These are phyloP conservation scores for Macrotyloma uniflorum DNA, from an alignment of 306 rosid species.

Conservation along the genomic window DNA sequence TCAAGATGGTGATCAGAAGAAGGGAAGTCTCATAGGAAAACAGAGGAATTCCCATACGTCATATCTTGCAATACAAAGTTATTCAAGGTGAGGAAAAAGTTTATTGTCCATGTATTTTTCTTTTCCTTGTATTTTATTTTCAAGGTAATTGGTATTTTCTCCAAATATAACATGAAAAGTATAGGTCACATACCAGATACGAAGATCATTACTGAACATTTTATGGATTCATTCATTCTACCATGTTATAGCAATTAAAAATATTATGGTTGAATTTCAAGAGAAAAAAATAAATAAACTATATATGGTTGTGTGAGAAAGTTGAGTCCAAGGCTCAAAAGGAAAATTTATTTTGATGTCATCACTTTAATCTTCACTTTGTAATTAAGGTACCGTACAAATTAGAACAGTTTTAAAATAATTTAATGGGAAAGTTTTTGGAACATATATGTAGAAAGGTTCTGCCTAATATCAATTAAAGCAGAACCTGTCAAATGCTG, in stretches of 20 bases:
- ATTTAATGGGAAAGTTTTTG: slow-evolving; percentile 34
- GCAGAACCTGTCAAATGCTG: slow-evolving; percentile 40
- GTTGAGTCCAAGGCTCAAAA: slow-evolving; percentile 17
- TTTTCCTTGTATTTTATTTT: slow-evolving; percentile 19
- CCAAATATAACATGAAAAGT: too few species aligned
- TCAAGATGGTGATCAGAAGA: slow-evolving; percentile 31
- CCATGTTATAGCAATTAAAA: background rate
- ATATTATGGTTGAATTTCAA: too few species aligned
- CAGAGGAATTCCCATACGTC: slow-evolving; percentile 24
- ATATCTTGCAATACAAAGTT: slow-evolving; percentile 20
- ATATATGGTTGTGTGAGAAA: slow-evolving; percentile 21
- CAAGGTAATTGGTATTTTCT: slow-evolving; percentile 21
- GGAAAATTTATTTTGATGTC: slow-evolving; percentile 11
- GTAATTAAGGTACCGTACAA: background rate
- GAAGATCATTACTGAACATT: too few species aligned
- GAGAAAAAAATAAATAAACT: background rate
- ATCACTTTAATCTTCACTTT: slow-evolving; percentile 31
- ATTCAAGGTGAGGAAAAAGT: slow-evolving; percentile 42
- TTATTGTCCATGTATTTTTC: background rate
- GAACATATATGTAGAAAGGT: slow-evolving; percentile 30
- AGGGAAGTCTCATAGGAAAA: slow-evolving; percentile 12
- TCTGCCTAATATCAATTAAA: slow-evolving; percentile 34
- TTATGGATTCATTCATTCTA: slow-evolving; percentile 9
- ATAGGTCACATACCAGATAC: too few species aligned
- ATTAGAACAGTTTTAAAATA: slow-evolving; percentile 33